Evolutionary conservation across 2,329 filamentous ascomycete genomes (phyloP), one percentile per base, ranked within the genome.

Genomic region (Dactylellina drechsleri): DNA sequence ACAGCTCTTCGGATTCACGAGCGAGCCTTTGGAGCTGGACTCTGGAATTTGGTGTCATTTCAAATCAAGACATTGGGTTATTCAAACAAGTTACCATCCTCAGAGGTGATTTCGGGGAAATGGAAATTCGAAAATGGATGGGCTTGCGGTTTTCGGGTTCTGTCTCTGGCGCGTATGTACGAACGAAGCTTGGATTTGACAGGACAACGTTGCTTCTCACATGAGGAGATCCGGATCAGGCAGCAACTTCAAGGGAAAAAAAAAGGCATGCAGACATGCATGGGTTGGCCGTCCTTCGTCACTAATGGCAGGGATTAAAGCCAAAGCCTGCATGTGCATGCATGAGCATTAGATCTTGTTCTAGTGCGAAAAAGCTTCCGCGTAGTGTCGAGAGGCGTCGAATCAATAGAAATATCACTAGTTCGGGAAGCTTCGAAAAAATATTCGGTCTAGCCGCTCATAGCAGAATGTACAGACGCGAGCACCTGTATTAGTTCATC

Each of bases 201-300:
- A 26, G 58, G 70, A 47, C 62, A 64, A 74, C 62, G 56, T 66
- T 65, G 68, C 13, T 59, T 64, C 61, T 66, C 70, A 74, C 70
- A 67, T 52, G 62, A 74, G 62, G 28, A 47, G 13, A 74, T 74
- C 70, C 70, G 62, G 67, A 62, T 67, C 67, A 74, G 70, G 70
- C 70, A 74, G 70, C 70, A 67, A 62, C 52, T 31, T 62, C 68
- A 66, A 61, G 61, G 43, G 66, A 65, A 73, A 73, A 50, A 66
- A 66, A 66, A 62, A 61, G 41, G 61, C 61, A 61, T 73, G 61
- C 68, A 66, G 5, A 36, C 16, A 4, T 7, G 62, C 70, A 62
- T 57, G 58, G 66, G 70, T 54, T 36, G 50, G 13, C 53, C 28
- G 61, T 56, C 54, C 68, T 66, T 62, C 68, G 53, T 62, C 68